Evolutionary conservation across 176 grass and related monocot species (phyloP).

Genomic region (Saccharum officinarum): DNA sequence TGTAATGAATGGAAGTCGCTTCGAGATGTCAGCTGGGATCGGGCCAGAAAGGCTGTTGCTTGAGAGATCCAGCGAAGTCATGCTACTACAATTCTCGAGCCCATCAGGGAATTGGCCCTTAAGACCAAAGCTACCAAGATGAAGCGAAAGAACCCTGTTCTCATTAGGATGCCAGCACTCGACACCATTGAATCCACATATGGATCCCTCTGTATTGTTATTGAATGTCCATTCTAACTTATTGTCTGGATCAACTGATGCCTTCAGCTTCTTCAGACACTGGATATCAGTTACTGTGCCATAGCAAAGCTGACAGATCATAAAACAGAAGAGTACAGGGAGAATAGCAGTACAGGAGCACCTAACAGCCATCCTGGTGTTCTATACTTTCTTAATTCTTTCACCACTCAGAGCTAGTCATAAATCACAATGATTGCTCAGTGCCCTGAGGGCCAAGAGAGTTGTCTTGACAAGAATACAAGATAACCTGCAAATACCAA

Average conservation of each 20-base stretch:
- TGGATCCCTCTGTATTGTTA: conserved; percentile 62
- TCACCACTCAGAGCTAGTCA: conserved; percentile 6
- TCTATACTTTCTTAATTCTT: not conserved
- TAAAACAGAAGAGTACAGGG: conserved; percentile 26
- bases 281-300: conserved; percentile 49
- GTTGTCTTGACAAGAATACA: not conserved
- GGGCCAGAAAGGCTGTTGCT: conserved; percentile 73
- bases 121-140: conserved; percentile 79
- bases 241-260: conserved; percentile 55
- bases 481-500: conserved; percentile 14
- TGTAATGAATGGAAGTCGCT: conserved; percentile 59
- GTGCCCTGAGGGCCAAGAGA: not conserved
- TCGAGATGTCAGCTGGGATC: conserved; percentile 67
- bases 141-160: conserved; percentile 72
- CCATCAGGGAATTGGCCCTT: conserved; percentile 71
- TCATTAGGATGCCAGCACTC: conserved; percentile 97
- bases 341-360: not conserved
- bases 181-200: conserved; percentile 79
- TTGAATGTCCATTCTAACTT: conserved; percentile 62
- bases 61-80: conserved; percentile 84
- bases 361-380: conserved; percentile 26
- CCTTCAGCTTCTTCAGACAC: conserved; percentile 57
- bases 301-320: conserved; percentile 32
- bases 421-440: conserved; percentile 8
- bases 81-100: conserved; percentile 84